A percentile compares a stretch with the other conserved stretches of the same genome.
Conservation (phyloP, 1,284 basidiomycete species). For the Pseudozyma thailandica region DNA sequence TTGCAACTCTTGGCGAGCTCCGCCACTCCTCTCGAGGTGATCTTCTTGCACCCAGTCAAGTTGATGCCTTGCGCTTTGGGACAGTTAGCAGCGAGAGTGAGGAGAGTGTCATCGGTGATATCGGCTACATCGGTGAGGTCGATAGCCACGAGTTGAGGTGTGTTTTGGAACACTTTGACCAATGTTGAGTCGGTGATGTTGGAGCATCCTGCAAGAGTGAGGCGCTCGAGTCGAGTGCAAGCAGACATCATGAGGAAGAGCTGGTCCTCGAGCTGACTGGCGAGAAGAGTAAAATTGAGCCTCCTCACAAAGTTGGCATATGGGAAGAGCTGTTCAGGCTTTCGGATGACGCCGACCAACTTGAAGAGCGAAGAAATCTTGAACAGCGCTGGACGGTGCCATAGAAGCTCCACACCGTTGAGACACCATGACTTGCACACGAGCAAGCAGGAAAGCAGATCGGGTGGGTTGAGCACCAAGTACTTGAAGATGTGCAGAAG, state of each 20-base stretch:
- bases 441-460: slow-evolving; percentile 72
- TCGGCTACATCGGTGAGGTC: slow-evolving; percentile 76
- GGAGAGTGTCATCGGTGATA: slow-evolving; percentile 59
- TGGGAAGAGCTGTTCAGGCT: slow-evolving; percentile 76
- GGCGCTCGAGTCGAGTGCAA: slow-evolving; percentile 87
- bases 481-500: slow-evolving; percentile 92
- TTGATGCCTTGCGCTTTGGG: slow-evolving; percentile 91
- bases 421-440: slow-evolving; percentile 95
- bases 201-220: slow-evolving; percentile 87
- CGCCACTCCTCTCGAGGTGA: slow-evolving; percentile 84
- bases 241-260: slow-evolving; percentile 79
- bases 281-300: slow-evolving; percentile 85
- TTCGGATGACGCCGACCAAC: slow-evolving; percentile 59
- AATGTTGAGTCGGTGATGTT: slow-evolving; percentile 79
- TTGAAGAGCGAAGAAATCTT: slow-evolving; percentile 79
- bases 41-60: slow-evolving; percentile 80
- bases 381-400: slow-evolving; percentile 87
- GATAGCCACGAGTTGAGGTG: slow-evolving; percentile 83
- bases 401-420: slow-evolving; percentile 91
- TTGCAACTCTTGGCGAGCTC: slow-evolving; percentile 82
- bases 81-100: slow-evolving; percentile 71
- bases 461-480: slow-evolving; percentile 78
- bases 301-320: slow-evolving; percentile 89
- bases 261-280: slow-evolving; percentile 79
- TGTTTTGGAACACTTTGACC: slow-evolving; percentile 76